Evolutionary conservation across 169 alveolate genomes (phyloP).

Genomic region (Ichthyophthirius multifiliis): DNA sequence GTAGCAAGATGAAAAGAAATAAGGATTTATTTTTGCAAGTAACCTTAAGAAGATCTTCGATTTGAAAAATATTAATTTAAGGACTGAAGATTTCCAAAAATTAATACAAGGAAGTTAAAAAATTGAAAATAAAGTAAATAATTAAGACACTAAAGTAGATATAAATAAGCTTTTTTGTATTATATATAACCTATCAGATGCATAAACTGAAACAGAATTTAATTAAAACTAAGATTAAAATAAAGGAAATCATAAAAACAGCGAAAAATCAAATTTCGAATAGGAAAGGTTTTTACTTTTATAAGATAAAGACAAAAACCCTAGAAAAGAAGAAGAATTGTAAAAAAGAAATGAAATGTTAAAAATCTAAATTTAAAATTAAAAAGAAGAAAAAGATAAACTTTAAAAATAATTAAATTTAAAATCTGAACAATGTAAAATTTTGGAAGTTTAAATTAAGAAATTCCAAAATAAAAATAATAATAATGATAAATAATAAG

Average conservation of each 20-base stretch:
- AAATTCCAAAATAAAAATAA: background rate
- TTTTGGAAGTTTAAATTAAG: background rate
- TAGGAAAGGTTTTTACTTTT: background rate
- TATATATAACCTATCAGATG: background rate
- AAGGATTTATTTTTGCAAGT: background rate
- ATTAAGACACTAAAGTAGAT: background rate
- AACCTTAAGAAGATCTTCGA: background rate
- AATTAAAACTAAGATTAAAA: background rate
- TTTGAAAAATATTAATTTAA: background rate
- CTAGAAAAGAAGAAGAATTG: background rate
- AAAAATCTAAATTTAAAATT: background rate
- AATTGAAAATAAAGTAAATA: background rate
- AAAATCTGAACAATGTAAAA: background rate
- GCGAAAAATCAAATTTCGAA: background rate
- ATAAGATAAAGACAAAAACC: background rate
- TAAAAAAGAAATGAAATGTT: background rate
- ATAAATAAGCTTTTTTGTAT: background rate
- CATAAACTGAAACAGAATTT: background rate
- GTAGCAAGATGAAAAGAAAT: background rate
- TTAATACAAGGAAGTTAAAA: no score
- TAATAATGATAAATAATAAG: background rate
- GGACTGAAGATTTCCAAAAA: background rate
- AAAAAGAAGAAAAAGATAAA: conserved; percentile 1
- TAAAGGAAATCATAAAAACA: background rate
- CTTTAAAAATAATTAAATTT: background rate